phyloP scores from a whole-genome alignment of 2,329 filamentous ascomycete genomes.

The Epichloe gansuensis region DNA sequence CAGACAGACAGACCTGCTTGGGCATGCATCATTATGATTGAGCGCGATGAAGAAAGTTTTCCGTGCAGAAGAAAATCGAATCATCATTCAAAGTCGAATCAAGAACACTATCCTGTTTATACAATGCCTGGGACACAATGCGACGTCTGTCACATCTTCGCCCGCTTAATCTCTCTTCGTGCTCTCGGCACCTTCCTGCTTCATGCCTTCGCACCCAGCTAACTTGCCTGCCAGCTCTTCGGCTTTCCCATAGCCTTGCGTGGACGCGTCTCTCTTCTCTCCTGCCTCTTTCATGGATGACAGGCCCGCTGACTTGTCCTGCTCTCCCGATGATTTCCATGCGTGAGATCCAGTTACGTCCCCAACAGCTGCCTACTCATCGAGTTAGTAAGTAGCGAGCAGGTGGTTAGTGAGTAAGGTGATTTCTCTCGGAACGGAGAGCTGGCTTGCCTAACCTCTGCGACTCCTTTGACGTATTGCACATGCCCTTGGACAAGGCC shows the following conservation, averaged over 20 bases:
- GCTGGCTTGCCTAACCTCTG: constrained; percentile 37
- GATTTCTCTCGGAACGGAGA: background rate
- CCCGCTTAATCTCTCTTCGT: constrained; percentile 19
- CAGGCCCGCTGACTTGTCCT: constrained; percentile 51
- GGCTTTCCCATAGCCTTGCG: constrained; percentile 45
- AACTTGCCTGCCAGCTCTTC: constrained; percentile 54
- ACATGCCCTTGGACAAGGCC: constrained; percentile 52
- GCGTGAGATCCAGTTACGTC: constrained; percentile 47
- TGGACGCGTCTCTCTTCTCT: constrained; percentile 39
- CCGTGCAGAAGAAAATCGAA: too few species aligned
- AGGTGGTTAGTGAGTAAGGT: too few species aligned
- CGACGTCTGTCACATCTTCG: too few species aligned
- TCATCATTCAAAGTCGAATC: too few species aligned
- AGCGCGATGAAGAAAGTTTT: too few species aligned
- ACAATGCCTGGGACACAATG: too few species aligned
- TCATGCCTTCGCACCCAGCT: constrained; percentile 59
- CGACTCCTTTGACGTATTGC: constrained; percentile 57
- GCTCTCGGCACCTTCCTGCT: constrained; percentile 46
- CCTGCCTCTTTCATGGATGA: constrained; percentile 50
- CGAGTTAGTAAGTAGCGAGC: background rate
- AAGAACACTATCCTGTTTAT: too few species aligned
- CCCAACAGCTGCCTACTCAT: constrained; percentile 44
- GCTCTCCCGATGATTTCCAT: constrained; percentile 52
- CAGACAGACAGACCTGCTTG: background rate
- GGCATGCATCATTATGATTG: too few species aligned